Base-by-base conservation (phyloP, 1,284 basidiomycete species). In the Ustilago crameri region DNA sequence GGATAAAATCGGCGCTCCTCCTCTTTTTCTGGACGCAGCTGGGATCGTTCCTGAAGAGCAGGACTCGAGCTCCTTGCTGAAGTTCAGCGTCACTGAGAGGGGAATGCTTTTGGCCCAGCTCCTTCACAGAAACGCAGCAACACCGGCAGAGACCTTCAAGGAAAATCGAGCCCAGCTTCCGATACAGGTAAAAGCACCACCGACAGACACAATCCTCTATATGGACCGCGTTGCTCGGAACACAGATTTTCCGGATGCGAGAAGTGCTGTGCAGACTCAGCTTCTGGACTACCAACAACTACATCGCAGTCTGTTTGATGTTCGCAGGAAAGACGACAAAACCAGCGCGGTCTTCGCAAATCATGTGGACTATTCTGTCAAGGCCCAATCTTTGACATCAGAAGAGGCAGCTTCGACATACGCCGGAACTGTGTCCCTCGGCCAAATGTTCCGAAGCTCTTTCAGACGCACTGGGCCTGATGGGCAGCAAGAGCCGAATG, bases 251-350 rank as follows among this genome's bases (percentile, higher is more conserved):
- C 14, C 5, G 46, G 55, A 5, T 24, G 15, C 12, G 9, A 45
- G n/a, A 50, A 35, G 35, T 24, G 22, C 40, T 9, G 54, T 61
- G 45, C 60, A 61, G 47, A 57, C 64, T 9, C 56, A 27, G 32
- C 17, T 53, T 9, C 27, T 61, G 24, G 35, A 53, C 24, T 46
- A 46, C 15, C 27, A n/a, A 23, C n/a, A 43, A 20, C 27, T 67
- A 20, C 30, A 57, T n/a, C 42, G 32, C 38, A 18, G 22, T 15
- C 20, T 61, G 10, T 67, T 67, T 12, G 34, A 30, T 17, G 14
- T 37, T 37, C 42, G 3, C 20, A 17, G 23, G 45, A 26, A 5
- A 15, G 22, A 1, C 2, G 9, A 34, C 12, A 0, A 15, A 26
- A 5, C 1, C 24, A 18, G 3, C 26, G 27, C 8, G 37, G 9